phyloP scores from a whole-genome alignment of 352 stramenopile species.

The Globisporangium rhizosaccharum region DNA sequence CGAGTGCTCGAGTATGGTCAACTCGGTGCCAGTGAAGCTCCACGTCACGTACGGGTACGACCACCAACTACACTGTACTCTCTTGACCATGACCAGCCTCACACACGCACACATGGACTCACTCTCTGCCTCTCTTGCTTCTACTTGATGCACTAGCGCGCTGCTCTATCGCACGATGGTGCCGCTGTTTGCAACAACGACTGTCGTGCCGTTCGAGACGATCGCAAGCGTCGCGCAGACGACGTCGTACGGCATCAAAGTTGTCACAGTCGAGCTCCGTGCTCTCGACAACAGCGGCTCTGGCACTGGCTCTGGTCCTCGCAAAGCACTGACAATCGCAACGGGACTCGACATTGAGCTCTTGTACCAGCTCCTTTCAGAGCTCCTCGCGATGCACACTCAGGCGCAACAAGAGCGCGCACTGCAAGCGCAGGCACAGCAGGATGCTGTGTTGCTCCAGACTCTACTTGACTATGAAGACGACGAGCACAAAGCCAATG shows the following conservation, averaged over 20 bases:
- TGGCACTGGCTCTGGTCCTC: slow-evolving; percentile 17
- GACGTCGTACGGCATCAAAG: slow-evolving; percentile 60
- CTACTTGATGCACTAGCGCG: slow-evolving; percentile 17
- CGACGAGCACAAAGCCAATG: slow-evolving; percentile 55
- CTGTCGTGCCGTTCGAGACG: slow-evolving; percentile 53
- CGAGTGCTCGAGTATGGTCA: slow-evolving; percentile 70
- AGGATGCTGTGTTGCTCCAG: slow-evolving; percentile 38
- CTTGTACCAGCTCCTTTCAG: slow-evolving; percentile 59
- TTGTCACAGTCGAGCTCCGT: slow-evolving; percentile 42
- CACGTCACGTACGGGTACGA: slow-evolving; percentile 73
- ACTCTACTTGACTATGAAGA: slow-evolving; percentile 50
- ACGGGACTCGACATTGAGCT: slow-evolving; percentile 75
- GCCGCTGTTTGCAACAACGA: slow-evolving; percentile 65
- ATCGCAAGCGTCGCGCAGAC: slow-evolving; percentile 46
- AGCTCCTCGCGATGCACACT: slow-evolving; percentile 63
- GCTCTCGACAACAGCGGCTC: background rate
- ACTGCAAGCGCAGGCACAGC: slow-evolving; percentile 25
- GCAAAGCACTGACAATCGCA: slow-evolving; percentile 45
- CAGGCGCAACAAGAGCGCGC: slow-evolving; percentile 13
- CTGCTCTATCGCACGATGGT: slow-evolving; percentile 76
- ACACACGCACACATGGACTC: background rate
- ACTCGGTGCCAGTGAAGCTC: slow-evolving; percentile 60
- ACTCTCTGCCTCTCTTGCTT: background rate
- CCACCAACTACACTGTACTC: background rate
- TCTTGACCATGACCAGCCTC: background rate